Base-by-base conservation (phyloP, 1,139 yeast genomes). In the Dujonia santamariae region DNA sequence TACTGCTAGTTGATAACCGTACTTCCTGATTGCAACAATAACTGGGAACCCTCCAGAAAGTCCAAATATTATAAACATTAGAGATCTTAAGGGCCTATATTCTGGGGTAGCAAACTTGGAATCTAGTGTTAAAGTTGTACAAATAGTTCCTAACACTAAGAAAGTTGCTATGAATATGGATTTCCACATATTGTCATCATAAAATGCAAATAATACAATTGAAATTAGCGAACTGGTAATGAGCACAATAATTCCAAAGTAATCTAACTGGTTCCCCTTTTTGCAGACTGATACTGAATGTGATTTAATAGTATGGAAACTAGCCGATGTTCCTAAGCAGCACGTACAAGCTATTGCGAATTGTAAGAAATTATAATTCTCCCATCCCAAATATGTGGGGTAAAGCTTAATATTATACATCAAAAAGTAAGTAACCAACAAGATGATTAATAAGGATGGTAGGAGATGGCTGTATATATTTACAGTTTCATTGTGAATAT, bases 401-500 rank as follows among this genome's bases (percentile, higher is more conserved):
- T 72, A 80, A 2, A 54, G 41, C 2, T 73, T 70, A 8, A 71
- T 46, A 8, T 40, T 38, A 19, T 49, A 46, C 22, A 61, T 53
- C 20, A 59, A 42, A 37, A 56, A 61, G 28, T 48, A 48, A 6
- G 46, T 25, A 2, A 63, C 45, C 0, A 50, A 36, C 4, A 13
- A 28, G 7, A 38, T 19, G 21, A 45, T 44, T 16, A 77, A 53
- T 1, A 70, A 51, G 2, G 67, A 43, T 0, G 97, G 97, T 1
- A 87, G 23, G 37, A 88, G 60, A 53, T 88, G 97, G 2, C 92
- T 66, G 58, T 85, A 83, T 26, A 90, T 83, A 52, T 90, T 88
- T 31, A 85, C 78, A 0, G 95, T 65, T 54, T 88, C 97, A 48
- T 88, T 88, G 57, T 88, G 96, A n/a, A 85, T 43, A 45, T 80